Percentiles rank a stretch among this genome's conserved stretches.
These are phyloP conservation scores for Acanthamoeba culbertsoni DNA, from an alignment of 208 protist species.

Conservation along the genomic window DNA sequence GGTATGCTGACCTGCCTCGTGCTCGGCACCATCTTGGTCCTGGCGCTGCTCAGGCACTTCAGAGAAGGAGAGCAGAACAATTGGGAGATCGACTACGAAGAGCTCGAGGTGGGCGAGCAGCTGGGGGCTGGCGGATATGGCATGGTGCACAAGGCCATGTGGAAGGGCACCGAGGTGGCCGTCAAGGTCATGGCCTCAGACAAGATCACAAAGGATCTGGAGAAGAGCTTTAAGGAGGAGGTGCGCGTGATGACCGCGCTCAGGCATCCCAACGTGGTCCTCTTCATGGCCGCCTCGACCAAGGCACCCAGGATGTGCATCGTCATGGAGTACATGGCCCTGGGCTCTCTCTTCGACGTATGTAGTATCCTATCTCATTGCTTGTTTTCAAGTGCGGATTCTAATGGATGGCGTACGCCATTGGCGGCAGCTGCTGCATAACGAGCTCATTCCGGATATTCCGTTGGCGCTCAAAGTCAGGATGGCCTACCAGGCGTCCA, in stretches of 20 bases:
- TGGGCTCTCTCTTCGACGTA: slow-evolving; percentile 32
- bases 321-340: slow-evolving; percentile 10
- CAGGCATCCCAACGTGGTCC: slow-evolving; percentile 72
- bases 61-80: neutral
- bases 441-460: neutral
- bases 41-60: neutral
- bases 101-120: neutral
- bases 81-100: neutral
- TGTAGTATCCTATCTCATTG: neutral
- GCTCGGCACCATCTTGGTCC: neutral
- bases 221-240: neutral
- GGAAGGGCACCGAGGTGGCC: neutral
- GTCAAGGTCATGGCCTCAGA: neutral
- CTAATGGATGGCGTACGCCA: no score
- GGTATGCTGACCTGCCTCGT: neutral
- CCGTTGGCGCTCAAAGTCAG: neutral
- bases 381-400: neutral
- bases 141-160: neutral
- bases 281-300: slow-evolving; percentile 73
- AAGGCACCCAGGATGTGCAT: neutral
- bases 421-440: slow-evolving; percentile 1
- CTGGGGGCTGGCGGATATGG: neutral
- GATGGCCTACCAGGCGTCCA: neutral
- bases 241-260: slow-evolving; percentile 67
- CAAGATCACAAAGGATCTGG: neutral